Conservation (phyloP, 2,329 filamentous ascomycete species). For the Zasmidium citrigriseum region DNA sequence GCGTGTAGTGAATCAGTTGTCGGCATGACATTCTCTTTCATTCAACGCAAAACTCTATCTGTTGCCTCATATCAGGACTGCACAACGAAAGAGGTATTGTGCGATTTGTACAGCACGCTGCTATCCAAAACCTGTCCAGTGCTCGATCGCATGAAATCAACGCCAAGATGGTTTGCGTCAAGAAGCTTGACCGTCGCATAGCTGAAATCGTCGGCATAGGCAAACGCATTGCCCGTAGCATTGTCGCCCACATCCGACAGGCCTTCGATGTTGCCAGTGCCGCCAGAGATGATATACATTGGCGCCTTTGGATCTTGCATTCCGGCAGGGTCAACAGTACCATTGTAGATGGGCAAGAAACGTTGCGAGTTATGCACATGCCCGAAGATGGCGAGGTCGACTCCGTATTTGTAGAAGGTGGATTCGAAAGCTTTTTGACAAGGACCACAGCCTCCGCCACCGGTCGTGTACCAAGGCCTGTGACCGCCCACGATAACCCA, state of each 20-base stretch:
- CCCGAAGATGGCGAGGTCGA: constrained; percentile 59
- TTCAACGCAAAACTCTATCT: too few species aligned
- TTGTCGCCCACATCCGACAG: constrained; percentile 46
- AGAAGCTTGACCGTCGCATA: constrained; percentile 53
- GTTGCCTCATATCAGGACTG: constrained; percentile 1
- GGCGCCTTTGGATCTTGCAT: constrained; percentile 56
- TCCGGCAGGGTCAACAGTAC: constrained; percentile 39
- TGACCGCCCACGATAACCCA: constrained; percentile 52
- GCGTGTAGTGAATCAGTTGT: too few species aligned
- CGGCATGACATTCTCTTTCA: too few species aligned
- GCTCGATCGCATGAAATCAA: constrained; percentile 54
- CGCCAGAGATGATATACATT: constrained; percentile 59
- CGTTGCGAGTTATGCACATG: constrained; percentile 62
- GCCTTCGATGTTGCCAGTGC: constrained; percentile 59
- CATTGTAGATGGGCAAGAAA: constrained; percentile 43
- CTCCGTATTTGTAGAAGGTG: constrained; percentile 57
- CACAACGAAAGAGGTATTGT: constrained; percentile 22
- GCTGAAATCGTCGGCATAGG: constrained; percentile 55
- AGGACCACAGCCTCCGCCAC: constrained; percentile 41
- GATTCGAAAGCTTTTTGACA: constrained; percentile 58
- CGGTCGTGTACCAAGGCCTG: constrained; percentile 45
- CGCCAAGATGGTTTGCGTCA: constrained; percentile 48
- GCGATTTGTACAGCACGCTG: constrained; percentile 25
- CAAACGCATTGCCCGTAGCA: constrained; percentile 49
- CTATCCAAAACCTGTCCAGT: constrained; percentile 38